Base-by-base conservation (phyloP, 2,329 filamentous ascomycete genomes). In the Cladosporium oxysporum region DNA sequence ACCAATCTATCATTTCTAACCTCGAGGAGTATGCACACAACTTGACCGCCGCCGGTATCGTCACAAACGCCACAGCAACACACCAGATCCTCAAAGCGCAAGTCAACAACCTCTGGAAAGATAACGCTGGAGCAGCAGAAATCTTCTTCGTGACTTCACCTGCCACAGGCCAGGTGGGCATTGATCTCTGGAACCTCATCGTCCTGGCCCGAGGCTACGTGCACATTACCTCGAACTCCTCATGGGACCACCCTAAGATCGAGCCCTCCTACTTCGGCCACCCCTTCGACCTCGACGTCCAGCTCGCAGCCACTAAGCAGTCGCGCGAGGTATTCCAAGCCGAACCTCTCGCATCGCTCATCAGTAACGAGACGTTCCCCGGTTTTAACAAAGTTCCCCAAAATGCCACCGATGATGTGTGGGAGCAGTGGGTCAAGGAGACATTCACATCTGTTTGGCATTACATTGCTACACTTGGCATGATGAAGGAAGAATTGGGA, bases 221-320 rank as follows among this genome's bases (percentile, higher is more conserved):
- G 12, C 72, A 73, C 62, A 71, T 73, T 47, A 59, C 60, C 12
- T 65, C 67, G 12, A 67, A 67, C 63, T 63, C 58, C 21, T 75
- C 76, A 5, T 72, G 75, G 23, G 66, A 76, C 41, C 68, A 74
- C 7, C 81, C 82, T 0, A 60, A 49, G 18, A 79, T 83, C 69
- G 72, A 82, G 64, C 79, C 80, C 2, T 78, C 78, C 59, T 81
- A 79, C 69, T 78, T 81, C 69, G 75, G 77, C 60, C 73, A 81
- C 11, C 75, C 77, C 2, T 76, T 78, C 35, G 80, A 82, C 62
- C 66, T 71, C 1, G 66, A 69, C 6, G 69, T 78, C 8, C 78
- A 80, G 67, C 71, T 76, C 2, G 75, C 73, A 2, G 71, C 71
- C 3, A 76, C 77, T 26, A 71, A 76, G 59, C 76, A 72, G 26